Base-by-base conservation (phyloP, 331 rosid species). In the Dryas integrifolia region DNA sequence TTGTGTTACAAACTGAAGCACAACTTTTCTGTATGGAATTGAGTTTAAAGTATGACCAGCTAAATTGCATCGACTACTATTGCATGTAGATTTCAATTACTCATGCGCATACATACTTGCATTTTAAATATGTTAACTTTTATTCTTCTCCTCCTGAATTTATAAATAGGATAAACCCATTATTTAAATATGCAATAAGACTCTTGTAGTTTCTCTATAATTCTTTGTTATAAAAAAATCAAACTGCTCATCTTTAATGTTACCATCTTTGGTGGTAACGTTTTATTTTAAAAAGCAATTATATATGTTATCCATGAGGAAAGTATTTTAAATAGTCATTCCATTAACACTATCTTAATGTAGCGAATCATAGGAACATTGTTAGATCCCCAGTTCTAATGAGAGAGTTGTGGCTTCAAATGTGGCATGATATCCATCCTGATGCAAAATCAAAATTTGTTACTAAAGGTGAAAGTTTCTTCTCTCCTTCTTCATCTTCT, bases 331-430 rank as follows among this genome's bases (percentile, higher is more conserved):
- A 58, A 72, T 74, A 58, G 62, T 68, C 63, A 48, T 78, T 71
- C 70, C 78, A 65, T 80, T 71, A 74, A 87, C 76, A 38, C 58
- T 72, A 59, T 82, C 69, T 79, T 72, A 69, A 39, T 94, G 87
- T 85, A 94, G 98, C 97, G 78, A 89, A 86, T 82, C 98, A 94
- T 88, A 88, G 98, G 90, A 94, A 94, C 90, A 91, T 89, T 60
- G 98, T 94, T 53, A 89, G 96, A 81, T 85, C 92, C 60, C 95
- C 97, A 1, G 91, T 89, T 84, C 81, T 94, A 74, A 91, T 94
- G 98, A 85, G 97, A 69, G 98, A 94, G 84, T 74, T 94, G 72
- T 94, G 98, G 98, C 98, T 94, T 84, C 92, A 94, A 84, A 82
- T 94, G 87, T 94, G 94, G 97, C 96, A 92, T 74, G 98, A 94